Evolutionary conservation across 2,329 filamentous ascomycete genomes (phyloP).

Genomic region (Hawksworthiomyces lignivorus): DNA sequence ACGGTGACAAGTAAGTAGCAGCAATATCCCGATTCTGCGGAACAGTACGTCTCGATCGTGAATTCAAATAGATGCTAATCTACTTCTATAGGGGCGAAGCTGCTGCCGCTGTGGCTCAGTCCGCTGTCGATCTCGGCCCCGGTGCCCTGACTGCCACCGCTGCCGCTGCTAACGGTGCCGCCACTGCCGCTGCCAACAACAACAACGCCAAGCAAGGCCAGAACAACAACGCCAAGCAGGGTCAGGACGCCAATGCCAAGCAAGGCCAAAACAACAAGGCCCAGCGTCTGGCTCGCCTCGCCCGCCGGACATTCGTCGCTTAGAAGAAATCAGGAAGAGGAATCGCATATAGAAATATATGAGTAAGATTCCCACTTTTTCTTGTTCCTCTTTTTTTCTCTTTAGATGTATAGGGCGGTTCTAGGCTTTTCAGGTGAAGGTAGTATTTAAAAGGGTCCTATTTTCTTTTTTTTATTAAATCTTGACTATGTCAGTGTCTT

Average conservation of each 20-base stretch:
- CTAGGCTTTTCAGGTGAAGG: neutral
- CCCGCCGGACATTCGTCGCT: conserved; percentile 16
- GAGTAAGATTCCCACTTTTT: too few relatives aligned
- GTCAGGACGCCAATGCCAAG: conserved; percentile 11
- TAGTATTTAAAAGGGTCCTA: conserved; percentile 1
- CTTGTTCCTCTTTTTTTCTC: conserved; percentile 1
- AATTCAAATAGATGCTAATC: neutral
- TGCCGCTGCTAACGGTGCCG: conserved; percentile 11
- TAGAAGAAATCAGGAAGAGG: conserved; percentile 6
- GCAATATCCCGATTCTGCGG: too few relatives aligned
- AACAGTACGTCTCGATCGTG: too few relatives aligned
- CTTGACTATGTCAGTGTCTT: too few relatives aligned
- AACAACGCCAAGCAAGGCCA: too few relatives aligned
- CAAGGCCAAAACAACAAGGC: conserved; percentile 8
- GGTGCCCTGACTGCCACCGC: conserved; percentile 15
- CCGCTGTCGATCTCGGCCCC: conserved; percentile 20
- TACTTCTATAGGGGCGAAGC: conserved; percentile 13
- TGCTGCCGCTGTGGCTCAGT: conserved; percentile 15
- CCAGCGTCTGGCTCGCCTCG: conserved; percentile 16
- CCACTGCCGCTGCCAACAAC: conserved; percentile 8
- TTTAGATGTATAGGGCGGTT: neutral
- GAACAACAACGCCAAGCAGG: conserved; percentile 8
- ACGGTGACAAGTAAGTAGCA: conserved; percentile 19
- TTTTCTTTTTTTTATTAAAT: neutral
- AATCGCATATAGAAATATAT: too few relatives aligned